These are phyloP conservation scores for Xerocomus nothofagi DNA, from an alignment of 1,284 basidiomycete genomes.

Conservation along the genomic window DNA sequence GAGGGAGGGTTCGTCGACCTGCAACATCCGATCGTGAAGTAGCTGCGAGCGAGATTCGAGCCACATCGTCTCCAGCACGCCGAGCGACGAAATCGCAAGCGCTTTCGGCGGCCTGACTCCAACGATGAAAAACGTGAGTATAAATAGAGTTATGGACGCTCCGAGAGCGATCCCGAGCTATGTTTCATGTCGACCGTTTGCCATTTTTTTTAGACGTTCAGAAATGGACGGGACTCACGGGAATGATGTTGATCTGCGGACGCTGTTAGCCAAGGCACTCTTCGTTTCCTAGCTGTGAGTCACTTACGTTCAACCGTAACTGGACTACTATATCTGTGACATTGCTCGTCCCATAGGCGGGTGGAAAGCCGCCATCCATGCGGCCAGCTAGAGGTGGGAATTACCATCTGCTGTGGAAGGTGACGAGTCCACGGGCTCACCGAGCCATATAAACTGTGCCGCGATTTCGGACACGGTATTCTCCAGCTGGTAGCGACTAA, in stretches of 20 bases:
- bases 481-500: neutral
- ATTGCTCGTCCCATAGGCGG: neutral
- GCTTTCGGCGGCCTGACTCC: neutral
- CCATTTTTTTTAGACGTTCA: neutral
- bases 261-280: neutral
- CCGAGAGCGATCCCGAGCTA: neutral
- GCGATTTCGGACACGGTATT: neutral
- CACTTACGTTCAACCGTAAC: neutral
- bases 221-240: neutral
- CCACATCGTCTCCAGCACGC: neutral
- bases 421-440: neutral
- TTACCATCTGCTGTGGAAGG: neutral
- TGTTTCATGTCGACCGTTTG: neutral
- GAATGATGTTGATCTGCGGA: neutral
- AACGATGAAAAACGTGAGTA: neutral
- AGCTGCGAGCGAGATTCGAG: neutral
- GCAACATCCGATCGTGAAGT: neutral
- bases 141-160: neutral
- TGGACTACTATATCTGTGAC: neutral
- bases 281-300: neutral
- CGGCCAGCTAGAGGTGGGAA: neutral
- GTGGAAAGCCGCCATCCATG: neutral
- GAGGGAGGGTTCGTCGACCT: neutral
- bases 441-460: neutral
- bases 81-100: neutral